Evolutionary conservation across 257 asterid species (phyloP).

Genomic region (Scutellaria minor): DNA sequence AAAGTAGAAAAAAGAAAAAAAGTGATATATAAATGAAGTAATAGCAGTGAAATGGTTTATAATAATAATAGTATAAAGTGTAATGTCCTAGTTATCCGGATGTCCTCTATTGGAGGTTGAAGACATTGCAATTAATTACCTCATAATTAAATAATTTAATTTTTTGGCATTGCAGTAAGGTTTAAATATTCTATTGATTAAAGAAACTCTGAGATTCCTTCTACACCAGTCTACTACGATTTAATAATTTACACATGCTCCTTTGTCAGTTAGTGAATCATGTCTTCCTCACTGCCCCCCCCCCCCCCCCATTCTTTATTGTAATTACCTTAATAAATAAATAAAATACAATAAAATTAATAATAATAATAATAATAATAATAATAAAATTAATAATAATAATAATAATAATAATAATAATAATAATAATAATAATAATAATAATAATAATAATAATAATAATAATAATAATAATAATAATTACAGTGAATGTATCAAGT

Average conservation of each 20-base stretch:
- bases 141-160: constrained; percentile 32
- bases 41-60: not conserved
- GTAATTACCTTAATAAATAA: too few relatives aligned
- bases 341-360: too few relatives aligned
- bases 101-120: constrained; percentile 43
- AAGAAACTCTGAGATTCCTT: constrained; percentile 48
- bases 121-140: constrained; percentile 48
- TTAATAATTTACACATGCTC: constrained; percentile 51
- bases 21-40: constrained; percentile 1
- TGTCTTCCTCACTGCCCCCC: constrained; percentile 33
- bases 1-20: not conserved
- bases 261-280: constrained; percentile 52
- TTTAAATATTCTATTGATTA: constrained; percentile 25
- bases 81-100: constrained; percentile 50
- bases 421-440: too few relatives aligned
- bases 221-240: constrained; percentile 35
- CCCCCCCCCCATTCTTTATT: too few relatives aligned
- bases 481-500: too few relatives aligned
- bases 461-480: too few relatives aligned
- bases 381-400: too few relatives aligned
- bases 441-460: too few relatives aligned
- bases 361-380: too few relatives aligned
- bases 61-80: constrained; percentile 25
- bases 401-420: too few relatives aligned
- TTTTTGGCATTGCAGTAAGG: constrained; percentile 29